Evolutionary conservation across 176 grass and related monocot species (phyloP).

Genomic region (Eremochloa ophiuroides): DNA sequence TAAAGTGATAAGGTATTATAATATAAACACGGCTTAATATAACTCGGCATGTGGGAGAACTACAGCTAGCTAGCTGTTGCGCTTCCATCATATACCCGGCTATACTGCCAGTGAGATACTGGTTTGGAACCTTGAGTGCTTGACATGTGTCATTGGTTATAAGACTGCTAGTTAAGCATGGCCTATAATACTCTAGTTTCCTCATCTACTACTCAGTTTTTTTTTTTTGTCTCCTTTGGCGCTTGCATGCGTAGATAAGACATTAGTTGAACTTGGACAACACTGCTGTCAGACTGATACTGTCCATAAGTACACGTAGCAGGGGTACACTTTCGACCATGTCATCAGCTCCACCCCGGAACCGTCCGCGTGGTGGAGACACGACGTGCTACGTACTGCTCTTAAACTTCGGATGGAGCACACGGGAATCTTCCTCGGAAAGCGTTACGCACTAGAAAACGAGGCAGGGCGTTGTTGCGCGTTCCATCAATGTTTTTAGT

Average conservation of each 20-base stretch:
- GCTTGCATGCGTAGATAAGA: background rate
- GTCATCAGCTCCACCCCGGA: too few relatives aligned
- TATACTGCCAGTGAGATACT: background rate
- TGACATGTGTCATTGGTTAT: background rate
- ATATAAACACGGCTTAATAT: background rate
- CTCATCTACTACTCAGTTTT: too few relatives aligned
- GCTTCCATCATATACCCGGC: background rate
- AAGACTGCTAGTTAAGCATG: background rate
- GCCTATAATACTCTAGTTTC: background rate
- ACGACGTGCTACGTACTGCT: background rate
- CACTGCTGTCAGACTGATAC: background rate
- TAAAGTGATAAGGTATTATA: background rate
- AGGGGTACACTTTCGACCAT: background rate
- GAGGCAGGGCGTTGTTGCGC: background rate
- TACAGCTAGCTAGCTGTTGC: background rate
- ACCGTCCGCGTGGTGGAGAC: background rate
- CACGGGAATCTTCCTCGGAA: conserved; percentile 28
- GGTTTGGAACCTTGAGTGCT: background rate
- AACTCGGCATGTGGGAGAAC: background rate
- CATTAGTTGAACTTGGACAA: too few relatives aligned
- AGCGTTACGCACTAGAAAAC: conserved; percentile 15
- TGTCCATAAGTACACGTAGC: background rate
- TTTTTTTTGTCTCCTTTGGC: background rate
- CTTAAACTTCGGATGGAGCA: background rate
- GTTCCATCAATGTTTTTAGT: too few relatives aligned